A percentile compares a stretch with the other conserved stretches of the same genome.
Conservation (phyloP, 2,329 filamentous ascomycete species). For the Purpureocillium lavendulum region DNA sequence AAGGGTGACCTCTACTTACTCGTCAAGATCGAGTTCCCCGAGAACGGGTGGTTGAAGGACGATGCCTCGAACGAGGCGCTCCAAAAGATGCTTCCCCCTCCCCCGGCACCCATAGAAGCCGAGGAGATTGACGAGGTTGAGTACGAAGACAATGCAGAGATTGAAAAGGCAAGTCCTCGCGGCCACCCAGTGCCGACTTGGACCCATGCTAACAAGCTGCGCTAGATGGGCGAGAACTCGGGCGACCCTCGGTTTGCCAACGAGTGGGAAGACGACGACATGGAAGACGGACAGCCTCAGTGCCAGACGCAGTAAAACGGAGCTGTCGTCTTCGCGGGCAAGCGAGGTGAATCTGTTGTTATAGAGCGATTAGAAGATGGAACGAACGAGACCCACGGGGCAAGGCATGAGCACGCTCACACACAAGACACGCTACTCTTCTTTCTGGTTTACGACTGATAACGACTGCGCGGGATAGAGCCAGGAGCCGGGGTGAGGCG, state of each 20-base stretch:
- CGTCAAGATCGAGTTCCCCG: constrained; percentile 81
- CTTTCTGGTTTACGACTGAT: constrained; percentile 6
- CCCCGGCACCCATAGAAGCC: constrained; percentile 51
- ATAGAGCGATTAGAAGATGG: neutral
- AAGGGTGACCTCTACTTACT: constrained; percentile 84
- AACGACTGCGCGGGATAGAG: constrained; percentile 1
- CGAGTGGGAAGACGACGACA: constrained; percentile 66
- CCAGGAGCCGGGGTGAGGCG: too few species aligned
- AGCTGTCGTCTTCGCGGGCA: neutral
- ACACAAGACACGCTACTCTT: too few species aligned
- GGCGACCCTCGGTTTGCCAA: constrained; percentile 57
- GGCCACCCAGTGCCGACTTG: too few species aligned
- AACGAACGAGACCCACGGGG: too few species aligned
- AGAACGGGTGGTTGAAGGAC: constrained; percentile 72
- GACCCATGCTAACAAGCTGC: neutral
- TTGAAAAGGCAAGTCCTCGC: constrained; percentile 62
- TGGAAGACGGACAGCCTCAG: constrained; percentile 57
- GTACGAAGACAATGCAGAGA: constrained; percentile 72
- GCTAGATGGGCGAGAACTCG: constrained; percentile 61
- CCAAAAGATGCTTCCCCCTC: constrained; percentile 65
- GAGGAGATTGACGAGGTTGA: constrained; percentile 81
- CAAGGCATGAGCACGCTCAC: neutral
- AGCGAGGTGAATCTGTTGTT: neutral
- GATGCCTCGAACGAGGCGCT: constrained; percentile 64
- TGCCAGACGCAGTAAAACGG: constrained; percentile 60